Conservation (phyloP, 768 basidiomycete genomes). For the Podaxis pistillaris region DNA sequence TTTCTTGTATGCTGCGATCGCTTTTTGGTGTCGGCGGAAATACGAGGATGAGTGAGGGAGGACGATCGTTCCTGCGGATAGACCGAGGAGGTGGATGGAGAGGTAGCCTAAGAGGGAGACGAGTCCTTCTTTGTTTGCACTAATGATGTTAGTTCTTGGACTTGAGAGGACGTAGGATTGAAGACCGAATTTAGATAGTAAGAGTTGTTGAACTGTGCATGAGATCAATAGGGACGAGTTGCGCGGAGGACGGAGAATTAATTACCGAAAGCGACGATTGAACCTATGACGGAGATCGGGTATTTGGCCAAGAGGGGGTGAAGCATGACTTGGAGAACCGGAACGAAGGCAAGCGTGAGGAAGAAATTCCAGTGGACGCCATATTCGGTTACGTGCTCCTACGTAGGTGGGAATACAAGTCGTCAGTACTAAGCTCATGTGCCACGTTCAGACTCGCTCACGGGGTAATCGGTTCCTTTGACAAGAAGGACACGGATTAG, state of each 20-base stretch:
- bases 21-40: conserved; percentile 56
- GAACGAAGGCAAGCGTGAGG: conserved; percentile 83
- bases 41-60: conserved; percentile 77
- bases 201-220: conserved; percentile 67
- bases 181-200: conserved; percentile 54
- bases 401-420: not conserved
- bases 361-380: conserved; percentile 99
- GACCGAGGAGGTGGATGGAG: conserved; percentile 83
- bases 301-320: conserved; percentile 61
- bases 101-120: conserved; percentile 88
- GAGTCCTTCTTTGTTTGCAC: conserved; percentile 91
- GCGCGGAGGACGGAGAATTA: conserved; percentile 11
- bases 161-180: conserved; percentile 54
- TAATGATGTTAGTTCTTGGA: conserved; percentile 59
- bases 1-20: conserved; percentile 16
- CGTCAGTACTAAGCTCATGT: not conserved
- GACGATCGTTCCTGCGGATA: conserved; percentile 77
- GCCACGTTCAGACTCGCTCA: conserved; percentile 31
- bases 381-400: conserved; percentile 96
- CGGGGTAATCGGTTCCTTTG: conserved; percentile 93
- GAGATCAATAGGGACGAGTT: not conserved
- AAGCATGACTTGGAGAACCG: conserved; percentile 65
- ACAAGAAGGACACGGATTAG: conserved; percentile 81
- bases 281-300: conserved; percentile 58
- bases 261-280: conserved; percentile 59